These are phyloP conservation scores for Alternaria sp. DNA, from an alignment of 2,329 filamentous ascomycete genomes.

Conservation along the genomic window DNA sequence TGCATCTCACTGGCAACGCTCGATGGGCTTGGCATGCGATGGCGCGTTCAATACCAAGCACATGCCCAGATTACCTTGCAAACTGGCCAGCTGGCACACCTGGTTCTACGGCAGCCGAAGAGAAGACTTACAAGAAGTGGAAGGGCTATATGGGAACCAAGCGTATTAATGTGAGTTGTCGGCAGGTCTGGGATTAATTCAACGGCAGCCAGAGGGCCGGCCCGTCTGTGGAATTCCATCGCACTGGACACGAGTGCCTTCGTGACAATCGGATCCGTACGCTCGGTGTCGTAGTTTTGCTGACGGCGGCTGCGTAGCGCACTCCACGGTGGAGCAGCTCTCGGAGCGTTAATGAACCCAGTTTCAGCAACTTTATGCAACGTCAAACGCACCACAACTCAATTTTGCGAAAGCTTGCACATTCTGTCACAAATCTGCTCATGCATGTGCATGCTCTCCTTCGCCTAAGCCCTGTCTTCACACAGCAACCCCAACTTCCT, in stretches of 20 bases:
- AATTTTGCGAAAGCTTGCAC: neutral
- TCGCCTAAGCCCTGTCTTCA: neutral
- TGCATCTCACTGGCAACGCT: slow-evolving; percentile 83
- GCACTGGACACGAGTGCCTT: slow-evolving; percentile 3
- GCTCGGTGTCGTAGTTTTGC: neutral
- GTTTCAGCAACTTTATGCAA: neutral
- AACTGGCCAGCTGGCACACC: slow-evolving; percentile 70
- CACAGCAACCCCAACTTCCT: neutral
- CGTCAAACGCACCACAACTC: neutral
- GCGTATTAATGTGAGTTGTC: slow-evolving; percentile 49
- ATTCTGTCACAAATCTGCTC: neutral
- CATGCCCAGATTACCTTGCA: slow-evolving; percentile 76
- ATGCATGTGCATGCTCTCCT: neutral
- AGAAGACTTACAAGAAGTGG: slow-evolving; percentile 48
- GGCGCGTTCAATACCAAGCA: slow-evolving; percentile 79
- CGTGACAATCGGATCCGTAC: neutral
- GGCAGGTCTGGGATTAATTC: slow-evolving; percentile 48
- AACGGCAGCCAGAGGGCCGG: slow-evolving; percentile 8
- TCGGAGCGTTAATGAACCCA: neutral
- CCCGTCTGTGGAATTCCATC: slow-evolving; percentile 4
- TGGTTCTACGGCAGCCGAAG: slow-evolving; percentile 36
- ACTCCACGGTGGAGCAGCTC: neutral
- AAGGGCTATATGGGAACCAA: slow-evolving; percentile 49
- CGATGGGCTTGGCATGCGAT: slow-evolving; percentile 96
- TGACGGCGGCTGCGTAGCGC: neutral